Evolutionary conservation across 2,329 filamentous ascomycete genomes (phyloP).

Genomic region (Nemania sp.): DNA sequence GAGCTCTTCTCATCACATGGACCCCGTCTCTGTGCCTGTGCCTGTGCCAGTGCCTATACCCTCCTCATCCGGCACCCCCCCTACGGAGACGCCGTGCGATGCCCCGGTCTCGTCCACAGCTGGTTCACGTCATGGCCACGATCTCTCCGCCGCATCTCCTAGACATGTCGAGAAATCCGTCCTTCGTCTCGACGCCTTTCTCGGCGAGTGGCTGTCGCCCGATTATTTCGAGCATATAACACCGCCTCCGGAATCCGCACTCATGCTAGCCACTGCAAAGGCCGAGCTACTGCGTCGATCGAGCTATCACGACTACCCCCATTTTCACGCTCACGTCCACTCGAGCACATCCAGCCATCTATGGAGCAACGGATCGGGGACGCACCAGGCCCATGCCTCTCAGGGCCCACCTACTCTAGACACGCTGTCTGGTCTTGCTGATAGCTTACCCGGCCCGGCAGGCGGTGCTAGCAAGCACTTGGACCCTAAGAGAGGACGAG

Average conservation of each 20-base stretch:
- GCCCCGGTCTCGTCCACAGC: conserved; percentile 10
- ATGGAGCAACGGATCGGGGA: conserved; percentile 43
- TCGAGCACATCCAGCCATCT: conserved; percentile 44
- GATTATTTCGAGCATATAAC: conserved; percentile 94
- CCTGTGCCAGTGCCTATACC: conserved; percentile 36
- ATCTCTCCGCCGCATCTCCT: conserved; percentile 23
- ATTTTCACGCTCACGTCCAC: conserved; percentile 40
- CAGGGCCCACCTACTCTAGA: conserved; percentile 27
- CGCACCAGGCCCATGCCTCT: conserved; percentile 27
- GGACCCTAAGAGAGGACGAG: conserved; percentile 17
- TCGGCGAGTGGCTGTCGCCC: conserved; percentile 93
- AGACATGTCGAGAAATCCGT: conserved; percentile 57
- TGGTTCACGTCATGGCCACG: conserved; percentile 7
- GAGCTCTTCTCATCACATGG: conserved; percentile 25
- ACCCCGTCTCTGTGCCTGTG: no score
- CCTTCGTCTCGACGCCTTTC: conserved; percentile 85
- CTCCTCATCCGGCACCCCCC: conserved; percentile 26
- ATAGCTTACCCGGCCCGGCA: conserved; percentile 25
- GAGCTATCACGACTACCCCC: conserved; percentile 61
- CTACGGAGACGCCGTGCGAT: conserved; percentile 28
- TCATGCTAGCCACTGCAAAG: conserved; percentile 90
- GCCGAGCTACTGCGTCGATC: conserved; percentile 80
- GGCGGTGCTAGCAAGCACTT: conserved; percentile 21
- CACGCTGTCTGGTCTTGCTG: conserved; percentile 29
- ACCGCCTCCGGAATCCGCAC: conserved; percentile 79